A percentile compares a stretch with the other conserved stretches of the same genome.
Conservation (phyloP, 2,329 filamentous ascomycete genomes). For the Penicillium decumbens region DNA sequence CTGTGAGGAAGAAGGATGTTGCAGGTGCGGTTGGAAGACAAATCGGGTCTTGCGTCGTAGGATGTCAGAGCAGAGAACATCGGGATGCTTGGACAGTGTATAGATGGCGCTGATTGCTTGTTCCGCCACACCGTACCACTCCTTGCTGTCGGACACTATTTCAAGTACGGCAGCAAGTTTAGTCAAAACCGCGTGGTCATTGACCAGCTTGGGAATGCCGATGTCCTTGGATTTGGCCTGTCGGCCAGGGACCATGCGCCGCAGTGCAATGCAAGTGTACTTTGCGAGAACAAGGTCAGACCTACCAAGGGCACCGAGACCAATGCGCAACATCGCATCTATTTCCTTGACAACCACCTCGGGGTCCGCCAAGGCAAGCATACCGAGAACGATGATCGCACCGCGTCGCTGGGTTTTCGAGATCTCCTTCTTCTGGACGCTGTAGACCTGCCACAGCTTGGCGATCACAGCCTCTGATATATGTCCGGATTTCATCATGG, state of each 20-base stretch:
- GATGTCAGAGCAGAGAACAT: constrained; percentile 86
- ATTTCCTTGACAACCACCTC: constrained; percentile 94
- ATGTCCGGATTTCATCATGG: constrained; percentile 93
- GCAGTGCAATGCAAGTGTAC: constrained; percentile 89
- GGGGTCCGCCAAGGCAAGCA: constrained; percentile 88
- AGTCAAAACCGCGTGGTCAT: constrained; percentile 81
- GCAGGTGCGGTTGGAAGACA: constrained; percentile 59
- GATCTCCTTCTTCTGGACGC: constrained; percentile 87
- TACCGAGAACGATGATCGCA: constrained; percentile 92
- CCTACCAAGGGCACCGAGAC: constrained; percentile 73
- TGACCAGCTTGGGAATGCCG: constrained; percentile 70
- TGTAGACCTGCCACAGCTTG: constrained; percentile 97
- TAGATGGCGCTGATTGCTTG: constrained; percentile 97
- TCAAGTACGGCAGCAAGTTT: constrained; percentile 81
- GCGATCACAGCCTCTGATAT: constrained; percentile 80
- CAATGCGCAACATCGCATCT: constrained; percentile 87
- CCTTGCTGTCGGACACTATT: constrained; percentile 80
- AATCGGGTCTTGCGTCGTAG: constrained; percentile 78
- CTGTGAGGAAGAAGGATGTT: constrained; percentile 26
- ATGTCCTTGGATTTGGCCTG: constrained; percentile 66
- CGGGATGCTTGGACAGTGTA: constrained; percentile 85
- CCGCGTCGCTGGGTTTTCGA: constrained; percentile 86
- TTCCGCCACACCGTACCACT: constrained; percentile 92
- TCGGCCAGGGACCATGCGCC: constrained; percentile 83
- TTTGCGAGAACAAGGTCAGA: constrained; percentile 84